A percentile compares a stretch with the other conserved stretches of the same genome.
Conservation (phyloP, 179 eudicot species). For the Silene noctiflora region DNA sequence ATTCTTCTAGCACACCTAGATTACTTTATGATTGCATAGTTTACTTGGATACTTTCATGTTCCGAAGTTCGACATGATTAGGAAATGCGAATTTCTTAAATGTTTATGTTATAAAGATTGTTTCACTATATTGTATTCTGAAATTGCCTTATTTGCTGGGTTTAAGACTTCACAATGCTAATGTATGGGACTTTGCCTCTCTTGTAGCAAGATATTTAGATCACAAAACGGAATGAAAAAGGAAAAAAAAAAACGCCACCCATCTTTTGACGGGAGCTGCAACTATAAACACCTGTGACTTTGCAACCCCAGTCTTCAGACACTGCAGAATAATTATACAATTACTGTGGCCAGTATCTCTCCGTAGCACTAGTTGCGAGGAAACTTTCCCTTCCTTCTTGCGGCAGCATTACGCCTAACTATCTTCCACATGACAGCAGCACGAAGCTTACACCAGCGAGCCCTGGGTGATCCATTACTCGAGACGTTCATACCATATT, state of each 20-base stretch:
- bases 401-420: constrained; percentile 45
- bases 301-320: not conserved
- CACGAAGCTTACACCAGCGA: constrained; percentile 64
- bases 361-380: constrained; percentile 15
- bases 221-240: not conserved
- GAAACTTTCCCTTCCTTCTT: constrained; percentile 27
- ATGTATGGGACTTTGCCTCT: too few species aligned
- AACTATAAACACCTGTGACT: not conserved
- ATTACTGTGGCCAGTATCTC: constrained; percentile 6
- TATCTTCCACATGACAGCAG: constrained; percentile 62
- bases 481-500: constrained; percentile 24
- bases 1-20: constrained; percentile 1
- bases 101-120: not conserved
- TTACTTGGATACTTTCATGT: not conserved
- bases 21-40: not conserved
- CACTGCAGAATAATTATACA: not conserved
- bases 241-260: constrained; percentile 8
- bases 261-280: constrained; percentile 16
- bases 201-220: not conserved
- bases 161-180: not conserved
- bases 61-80: constrained; percentile 4
- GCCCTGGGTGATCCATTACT: constrained; percentile 40
- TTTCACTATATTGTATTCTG: not conserved
- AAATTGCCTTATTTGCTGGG: not conserved
- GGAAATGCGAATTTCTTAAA: not conserved